phyloP scores from a whole-genome alignment of 139 green algal genomes.

The Penium margaritaceum region DNA sequence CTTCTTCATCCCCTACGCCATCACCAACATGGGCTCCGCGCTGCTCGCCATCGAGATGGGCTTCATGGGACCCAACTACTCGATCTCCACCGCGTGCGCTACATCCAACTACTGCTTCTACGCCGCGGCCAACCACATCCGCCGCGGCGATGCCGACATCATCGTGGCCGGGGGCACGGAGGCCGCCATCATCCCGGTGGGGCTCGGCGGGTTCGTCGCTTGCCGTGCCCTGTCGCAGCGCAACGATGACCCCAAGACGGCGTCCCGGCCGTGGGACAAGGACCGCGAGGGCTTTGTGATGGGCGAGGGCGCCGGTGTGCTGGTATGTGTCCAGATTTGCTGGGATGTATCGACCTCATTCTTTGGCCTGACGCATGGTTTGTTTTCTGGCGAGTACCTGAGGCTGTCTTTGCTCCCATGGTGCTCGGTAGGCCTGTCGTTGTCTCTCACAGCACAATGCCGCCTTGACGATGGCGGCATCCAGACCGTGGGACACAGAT shows the following conservation, averaged over 20 bases:
- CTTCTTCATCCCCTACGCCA: constrained; percentile 99
- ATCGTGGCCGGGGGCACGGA: constrained; percentile 89
- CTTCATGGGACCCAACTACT: constrained; percentile 92
- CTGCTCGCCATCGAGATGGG: constrained; percentile 70
- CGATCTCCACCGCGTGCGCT: constrained; percentile 80
- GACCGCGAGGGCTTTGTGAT: constrained; percentile 97
- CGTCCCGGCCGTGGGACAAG: constrained; percentile 90
- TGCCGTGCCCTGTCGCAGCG: constrained; percentile 82
- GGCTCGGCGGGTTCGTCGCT: constrained; percentile 93
- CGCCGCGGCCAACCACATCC: constrained; percentile 83
- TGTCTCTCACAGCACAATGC: too few relatives aligned
- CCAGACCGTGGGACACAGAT: constrained; percentile 86
- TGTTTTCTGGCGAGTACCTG: too few relatives aligned
- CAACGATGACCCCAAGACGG: constrained; percentile 79
- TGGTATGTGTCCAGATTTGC: too few relatives aligned
- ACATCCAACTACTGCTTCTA: constrained; percentile 93
- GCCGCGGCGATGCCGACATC: constrained; percentile 55
- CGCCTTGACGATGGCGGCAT: too few relatives aligned
- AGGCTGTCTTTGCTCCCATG: too few relatives aligned
- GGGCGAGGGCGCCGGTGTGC: constrained; percentile 90
- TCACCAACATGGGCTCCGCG: constrained; percentile 97
- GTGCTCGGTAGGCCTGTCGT: too few relatives aligned
- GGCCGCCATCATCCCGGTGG: constrained; percentile 90
- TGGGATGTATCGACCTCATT: too few relatives aligned
- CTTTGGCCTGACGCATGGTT: too few relatives aligned